Conservation (phyloP, 1,284 basidiomycete species). For the Omphalotus olearius region DNA sequence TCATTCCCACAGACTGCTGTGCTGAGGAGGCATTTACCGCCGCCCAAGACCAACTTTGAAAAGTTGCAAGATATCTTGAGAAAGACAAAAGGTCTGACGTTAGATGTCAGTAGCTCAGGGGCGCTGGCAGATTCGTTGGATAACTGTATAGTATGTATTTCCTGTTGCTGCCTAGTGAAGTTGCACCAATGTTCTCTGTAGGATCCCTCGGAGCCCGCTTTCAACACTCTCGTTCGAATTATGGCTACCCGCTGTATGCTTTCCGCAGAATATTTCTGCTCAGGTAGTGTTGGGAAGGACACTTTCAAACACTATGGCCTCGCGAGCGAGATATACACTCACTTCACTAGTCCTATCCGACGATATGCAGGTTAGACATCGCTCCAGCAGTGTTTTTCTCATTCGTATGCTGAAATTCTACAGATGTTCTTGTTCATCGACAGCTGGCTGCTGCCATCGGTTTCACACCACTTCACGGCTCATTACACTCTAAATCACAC, state of each 20-base stretch:
- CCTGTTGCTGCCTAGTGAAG: background rate
- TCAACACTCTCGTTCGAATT: conserved; percentile 97
- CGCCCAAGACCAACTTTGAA: conserved; percentile 93
- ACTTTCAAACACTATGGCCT: conserved; percentile 97
- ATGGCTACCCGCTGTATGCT: conserved; percentile 99
- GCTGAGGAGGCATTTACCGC: conserved; percentile 90
- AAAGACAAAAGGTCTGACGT: conserved; percentile 81
- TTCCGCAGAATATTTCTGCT: conserved; percentile 97
- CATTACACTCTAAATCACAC: conserved; percentile 84
- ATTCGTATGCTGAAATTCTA: conserved; percentile 16
- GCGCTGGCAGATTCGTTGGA: conserved; percentile 91
- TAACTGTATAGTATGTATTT: conserved; percentile 66
- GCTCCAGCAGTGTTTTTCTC: conserved; percentile 24
- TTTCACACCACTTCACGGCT: conserved; percentile 79
- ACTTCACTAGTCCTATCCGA: conserved; percentile 94
- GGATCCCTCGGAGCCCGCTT: conserved; percentile 81
- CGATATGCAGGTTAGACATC: conserved; percentile 79
- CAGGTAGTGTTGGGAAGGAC: conserved; percentile 89
- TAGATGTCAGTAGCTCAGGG: conserved; percentile 91
- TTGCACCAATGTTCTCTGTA: conserved; percentile 24
- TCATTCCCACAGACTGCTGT: conserved; percentile 96
- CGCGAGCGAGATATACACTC: conserved; percentile 95
- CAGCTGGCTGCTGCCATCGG: conserved; percentile 91
- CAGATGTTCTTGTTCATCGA: conserved; percentile 92
- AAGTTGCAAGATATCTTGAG: conserved; percentile 89